Base-by-base conservation (phyloP, 306 rosid species). In the Inga leiocalycina region DNA sequence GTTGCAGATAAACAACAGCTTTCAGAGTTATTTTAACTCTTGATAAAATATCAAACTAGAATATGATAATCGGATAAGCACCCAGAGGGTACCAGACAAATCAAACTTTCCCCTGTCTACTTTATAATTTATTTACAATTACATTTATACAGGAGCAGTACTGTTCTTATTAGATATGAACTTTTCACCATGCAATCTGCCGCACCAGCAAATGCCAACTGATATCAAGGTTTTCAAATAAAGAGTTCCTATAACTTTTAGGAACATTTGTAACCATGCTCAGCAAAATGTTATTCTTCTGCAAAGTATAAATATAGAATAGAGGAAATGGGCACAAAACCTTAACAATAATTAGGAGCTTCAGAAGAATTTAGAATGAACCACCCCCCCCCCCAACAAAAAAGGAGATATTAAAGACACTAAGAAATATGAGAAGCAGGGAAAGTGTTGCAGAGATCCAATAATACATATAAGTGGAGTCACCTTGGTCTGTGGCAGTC, bases 401-500 rank as follows among this genome's bases (percentile, higher is more conserved):
- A 6, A 39, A 39, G 34, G 43, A 39, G 43, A 70, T n/a, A 24
- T 24, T 44, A 6, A 71, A 71, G 54, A 71, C 45, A 22, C 24
- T 32, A 43, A 6, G n/a, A n/a, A 70, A 8, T 12, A 20, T n/a
- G 41, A 72, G 20, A 72, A 10, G 13, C 6, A 14, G 15, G 5
- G 20, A 44, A 71, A 12, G 34, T 51, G 27, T 22, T 70, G 35
- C 8, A 52, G 51, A 46, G 45, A 24, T 24, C 39, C 69, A 64
- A 77, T 22, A 20, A 79, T 27, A 32, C 43, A 39, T 39, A 39
- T 57, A 34, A 78, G 24, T 52, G n/a, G 35, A 85, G 57, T 77
- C 74, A 89, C 98, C 99, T 89, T 97, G 99, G 80, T 94, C 99
- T 10, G 99, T 97, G 80, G 97, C 90, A 56, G 87, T 91, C 84